Evolutionary conservation across 1,139 yeast species (phyloP).

Genomic region (Suhomyces anneliseae): DNA sequence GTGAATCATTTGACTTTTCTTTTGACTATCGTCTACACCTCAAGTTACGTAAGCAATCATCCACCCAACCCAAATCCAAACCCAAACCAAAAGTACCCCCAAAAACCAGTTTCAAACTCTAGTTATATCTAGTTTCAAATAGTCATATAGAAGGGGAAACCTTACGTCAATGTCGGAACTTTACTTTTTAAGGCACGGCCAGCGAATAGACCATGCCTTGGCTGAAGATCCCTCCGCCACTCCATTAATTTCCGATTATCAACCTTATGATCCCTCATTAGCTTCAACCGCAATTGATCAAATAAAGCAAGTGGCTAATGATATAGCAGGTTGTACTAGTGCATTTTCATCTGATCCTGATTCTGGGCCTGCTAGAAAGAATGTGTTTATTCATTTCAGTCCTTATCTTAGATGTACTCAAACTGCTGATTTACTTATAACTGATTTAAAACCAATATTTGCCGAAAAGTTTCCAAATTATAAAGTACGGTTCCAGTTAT

Average conservation of each 20-base stretch:
- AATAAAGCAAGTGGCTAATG: conserved; percentile 30
- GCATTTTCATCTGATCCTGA: conserved; percentile 23
- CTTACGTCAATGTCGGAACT: conserved; percentile 34
- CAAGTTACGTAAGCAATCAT: background rate
- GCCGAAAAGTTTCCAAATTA: conserved; percentile 29
- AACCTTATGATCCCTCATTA: conserved; percentile 43
- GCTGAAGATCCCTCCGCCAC: conserved; percentile 25
- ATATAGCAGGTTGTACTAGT: conserved; percentile 26
- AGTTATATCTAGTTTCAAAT: too few species aligned
- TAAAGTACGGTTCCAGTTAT: conserved; percentile 39
- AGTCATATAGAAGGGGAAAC: too few species aligned
- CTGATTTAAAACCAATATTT: conserved; percentile 29
- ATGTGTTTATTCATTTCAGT: conserved; percentile 43
- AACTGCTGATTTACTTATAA: conserved; percentile 42
- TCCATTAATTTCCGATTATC: conserved; percentile 32
- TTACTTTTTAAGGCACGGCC: conserved; percentile 48
- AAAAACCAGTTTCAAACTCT: too few species aligned
- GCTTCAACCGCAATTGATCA: conserved; percentile 32
- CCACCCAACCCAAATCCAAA: background rate
- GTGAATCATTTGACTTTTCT: background rate
- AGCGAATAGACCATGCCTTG: conserved; percentile 43
- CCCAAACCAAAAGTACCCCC: too few species aligned
- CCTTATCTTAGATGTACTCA: conserved; percentile 50
- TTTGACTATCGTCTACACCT: background rate
- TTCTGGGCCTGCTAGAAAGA: conserved; percentile 27